Evolutionary conservation across 176 grass and related monocot genomes (phyloP).

Genomic region (Eremochloa ophiuroides): DNA sequence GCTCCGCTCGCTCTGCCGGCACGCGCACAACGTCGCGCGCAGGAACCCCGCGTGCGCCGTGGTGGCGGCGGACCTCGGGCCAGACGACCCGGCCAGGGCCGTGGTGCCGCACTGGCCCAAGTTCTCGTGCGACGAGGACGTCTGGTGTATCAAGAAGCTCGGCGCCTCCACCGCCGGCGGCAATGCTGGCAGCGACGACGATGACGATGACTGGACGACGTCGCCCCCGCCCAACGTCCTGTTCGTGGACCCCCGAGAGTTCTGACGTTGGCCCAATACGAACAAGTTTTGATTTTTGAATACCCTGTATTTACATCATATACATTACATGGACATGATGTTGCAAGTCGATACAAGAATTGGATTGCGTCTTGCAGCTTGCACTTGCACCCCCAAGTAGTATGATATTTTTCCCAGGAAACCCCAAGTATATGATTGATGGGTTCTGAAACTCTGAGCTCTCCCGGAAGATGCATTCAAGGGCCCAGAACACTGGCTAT

Average conservation of each 20-base stretch:
- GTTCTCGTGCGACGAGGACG: constrained; percentile 65
- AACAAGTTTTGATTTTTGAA: constrained; percentile 15
- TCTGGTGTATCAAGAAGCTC: constrained; percentile 69
- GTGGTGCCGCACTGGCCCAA: constrained; percentile 55
- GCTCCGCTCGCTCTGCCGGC: constrained; percentile 42
- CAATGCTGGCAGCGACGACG: constrained; percentile 8
- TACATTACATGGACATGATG: constrained; percentile 18
- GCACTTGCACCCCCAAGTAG: no score
- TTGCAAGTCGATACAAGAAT: constrained; percentile 15
- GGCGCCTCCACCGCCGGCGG: no score
- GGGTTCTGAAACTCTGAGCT: not conserved
- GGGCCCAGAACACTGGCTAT: not conserved
- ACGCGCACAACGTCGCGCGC: constrained; percentile 62
- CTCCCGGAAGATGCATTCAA: not conserved
- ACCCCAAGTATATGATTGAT: not conserved
- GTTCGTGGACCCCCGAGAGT: constrained; percentile 79
- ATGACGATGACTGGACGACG: constrained; percentile 44
- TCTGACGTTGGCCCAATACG: constrained; percentile 29
- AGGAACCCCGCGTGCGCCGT: constrained; percentile 48
- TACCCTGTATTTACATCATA: constrained; percentile 30
- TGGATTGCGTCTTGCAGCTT: not conserved
- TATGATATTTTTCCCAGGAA: no score
- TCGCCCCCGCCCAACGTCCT: constrained; percentile 21
- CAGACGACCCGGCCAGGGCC: constrained; percentile 32
- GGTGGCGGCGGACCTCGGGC: constrained; percentile 53